Conservation (phyloP, 2,329 filamentous ascomycete genomes). For the Aureobasidium uvarum region DNA sequence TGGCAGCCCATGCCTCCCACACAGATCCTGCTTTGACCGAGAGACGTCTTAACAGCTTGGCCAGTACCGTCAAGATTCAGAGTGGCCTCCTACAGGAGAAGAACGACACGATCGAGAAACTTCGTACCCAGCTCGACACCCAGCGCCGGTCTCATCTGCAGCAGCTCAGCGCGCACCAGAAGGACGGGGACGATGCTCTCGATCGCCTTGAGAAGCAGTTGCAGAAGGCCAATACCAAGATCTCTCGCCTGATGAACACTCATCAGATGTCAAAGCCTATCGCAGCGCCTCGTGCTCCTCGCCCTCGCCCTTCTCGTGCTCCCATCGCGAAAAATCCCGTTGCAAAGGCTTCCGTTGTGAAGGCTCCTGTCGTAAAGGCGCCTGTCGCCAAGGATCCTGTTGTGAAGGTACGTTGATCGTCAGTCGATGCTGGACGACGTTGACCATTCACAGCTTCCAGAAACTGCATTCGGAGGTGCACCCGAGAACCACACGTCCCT, state of each 20-base stretch:
- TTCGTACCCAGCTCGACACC: slow-evolving; percentile 3
- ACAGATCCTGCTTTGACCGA: neutral
- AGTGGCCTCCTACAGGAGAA: slow-evolving; percentile 9
- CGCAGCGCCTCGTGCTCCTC: neutral
- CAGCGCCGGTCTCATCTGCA: neutral
- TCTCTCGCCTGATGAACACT: neutral
- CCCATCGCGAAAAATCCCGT: neutral
- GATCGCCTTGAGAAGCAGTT: slow-evolving; percentile 2
- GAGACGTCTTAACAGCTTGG: slow-evolving; percentile 18
- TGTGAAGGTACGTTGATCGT: neutral
- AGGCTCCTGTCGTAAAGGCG: neutral
- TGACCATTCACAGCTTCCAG: neutral
- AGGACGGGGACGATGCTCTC: slow-evolving; percentile 3
- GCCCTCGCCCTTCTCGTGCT: neutral
- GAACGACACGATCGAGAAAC: slow-evolving; percentile 18
- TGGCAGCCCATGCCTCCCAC: neutral
- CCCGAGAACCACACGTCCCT: slow-evolving; percentile 17
- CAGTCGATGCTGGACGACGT: no score
- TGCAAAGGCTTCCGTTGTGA: neutral
- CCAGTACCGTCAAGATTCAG: slow-evolving; percentile 12
- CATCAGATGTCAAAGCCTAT: neutral
- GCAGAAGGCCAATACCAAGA: slow-evolving; percentile 2
- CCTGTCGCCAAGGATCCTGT: neutral
- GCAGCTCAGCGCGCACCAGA: neutral
- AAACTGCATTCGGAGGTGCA: neutral